Base-by-base conservation (phyloP, 2,329 filamentous ascomycete genomes). In the Pestalotiopsis sp. region DNA sequence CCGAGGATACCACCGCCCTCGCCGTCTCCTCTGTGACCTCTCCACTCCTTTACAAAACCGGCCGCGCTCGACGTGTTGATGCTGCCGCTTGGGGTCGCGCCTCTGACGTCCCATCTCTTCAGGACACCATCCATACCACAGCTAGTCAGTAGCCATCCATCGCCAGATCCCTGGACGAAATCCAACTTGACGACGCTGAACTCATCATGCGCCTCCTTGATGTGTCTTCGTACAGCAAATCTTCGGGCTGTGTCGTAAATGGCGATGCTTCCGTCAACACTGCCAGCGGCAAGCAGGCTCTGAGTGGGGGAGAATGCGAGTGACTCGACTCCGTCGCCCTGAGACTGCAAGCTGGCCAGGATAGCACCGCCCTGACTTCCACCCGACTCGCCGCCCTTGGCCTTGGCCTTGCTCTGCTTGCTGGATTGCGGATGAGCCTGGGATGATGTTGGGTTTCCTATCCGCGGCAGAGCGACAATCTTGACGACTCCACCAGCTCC, bases 51-150 rank as follows among this genome's bases (percentile, higher is more conserved):
- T 27, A 93, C 83, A 66, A 97, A 82, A 0, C 93, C 94, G 66
- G 90, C 89, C 9, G 86, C 89, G 2, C 89, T 89, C 1, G 88
- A 88, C 1, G 87, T 86, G 1, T 73, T 74, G 17, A 70, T 73
- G 27, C 41, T 56, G 20, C 62, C 62, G 23, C 56, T 64, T 3
- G 76, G 70, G 12, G 80, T 79, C 14, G 80, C 82, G n/a, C 85
- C 86, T n/a, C 86, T 82, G 66, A 89, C 77, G 81, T 99, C 95
- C 96, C 96, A 99, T 70, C 95, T 86, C 75, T 93, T 87, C 23
- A 99, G 89, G 0, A 95, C 94, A 20, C 96, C 95, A 76, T 99
- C 96, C 86, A 98, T 93, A 9, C 96, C 96, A 73, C 91, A 95
- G 72, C 90, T 93, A 2, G 95, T 98, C 66, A 98, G 83, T 70